phyloP scores from a whole-genome alignment of 306 rosid genomes.

The Quercus parvula region DNA sequence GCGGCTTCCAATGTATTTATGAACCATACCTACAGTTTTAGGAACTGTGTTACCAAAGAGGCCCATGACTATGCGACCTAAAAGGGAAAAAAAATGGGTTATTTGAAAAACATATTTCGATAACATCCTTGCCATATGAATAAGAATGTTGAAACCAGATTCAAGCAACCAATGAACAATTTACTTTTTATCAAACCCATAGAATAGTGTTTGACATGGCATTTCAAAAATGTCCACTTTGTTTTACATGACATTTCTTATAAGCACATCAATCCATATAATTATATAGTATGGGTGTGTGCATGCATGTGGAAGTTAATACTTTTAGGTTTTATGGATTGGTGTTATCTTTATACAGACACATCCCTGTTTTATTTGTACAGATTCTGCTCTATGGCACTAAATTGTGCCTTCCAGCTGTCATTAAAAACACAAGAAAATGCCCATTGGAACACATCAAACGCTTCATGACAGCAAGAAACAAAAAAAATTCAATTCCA shows the following conservation, averaged over 20 bases:
- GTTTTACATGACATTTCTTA: neutral
- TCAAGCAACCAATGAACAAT: neutral
- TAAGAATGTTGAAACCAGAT: neutral
- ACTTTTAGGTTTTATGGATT: neutral
- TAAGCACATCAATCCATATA: neutral
- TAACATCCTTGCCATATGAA: neutral
- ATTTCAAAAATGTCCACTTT: neutral
- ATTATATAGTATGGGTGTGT: neutral
- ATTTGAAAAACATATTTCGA: neutral
- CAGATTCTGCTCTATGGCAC: neutral
- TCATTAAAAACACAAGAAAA: neutral
- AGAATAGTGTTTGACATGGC: neutral
- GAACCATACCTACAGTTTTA: slow-evolving; percentile 61
- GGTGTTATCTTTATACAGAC: neutral
- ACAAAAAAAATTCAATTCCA: neutral
- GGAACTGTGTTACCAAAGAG: slow-evolving; percentile 74
- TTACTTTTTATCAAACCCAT: neutral
- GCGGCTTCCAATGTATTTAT: neutral
- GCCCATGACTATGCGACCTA: slow-evolving; percentile 81
- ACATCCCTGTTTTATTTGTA: neutral
- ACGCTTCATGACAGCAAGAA: neutral
- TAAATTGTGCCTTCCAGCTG: neutral
- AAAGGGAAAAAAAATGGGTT: slow-evolving; percentile 12
- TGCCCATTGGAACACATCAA: neutral
- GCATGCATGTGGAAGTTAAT: neutral